phyloP scores from a whole-genome alignment of 1,284 basidiomycete genomes.

The Trametes hirsuta region DNA sequence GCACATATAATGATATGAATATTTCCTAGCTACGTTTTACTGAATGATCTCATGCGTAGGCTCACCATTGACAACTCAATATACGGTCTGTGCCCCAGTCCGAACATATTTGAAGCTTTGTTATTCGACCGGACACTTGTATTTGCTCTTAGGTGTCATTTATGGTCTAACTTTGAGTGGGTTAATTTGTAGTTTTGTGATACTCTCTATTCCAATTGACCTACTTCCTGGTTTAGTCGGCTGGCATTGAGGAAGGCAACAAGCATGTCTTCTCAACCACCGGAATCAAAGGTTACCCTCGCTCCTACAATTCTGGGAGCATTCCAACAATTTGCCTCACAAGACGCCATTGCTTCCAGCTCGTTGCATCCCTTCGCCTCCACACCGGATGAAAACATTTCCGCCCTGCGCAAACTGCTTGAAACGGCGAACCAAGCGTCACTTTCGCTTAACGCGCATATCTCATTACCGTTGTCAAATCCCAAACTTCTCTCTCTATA shows the following conservation, averaged over 20 bases:
- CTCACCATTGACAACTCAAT: background rate
- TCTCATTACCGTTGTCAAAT: slow-evolving; percentile 52
- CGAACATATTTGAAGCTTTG: no score
- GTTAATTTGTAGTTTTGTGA: no score
- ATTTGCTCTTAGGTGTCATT: no score
- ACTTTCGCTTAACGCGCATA: slow-evolving; percentile 55
- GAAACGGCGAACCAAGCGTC: slow-evolving; percentile 54
- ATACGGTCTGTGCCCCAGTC: no score
- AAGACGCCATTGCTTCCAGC: slow-evolving; percentile 13
- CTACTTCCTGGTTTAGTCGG: no score
- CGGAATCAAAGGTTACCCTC: slow-evolving; percentile 4
- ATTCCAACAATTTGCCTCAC: slow-evolving; percentile 23
- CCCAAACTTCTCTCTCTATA: slow-evolving; percentile 68
- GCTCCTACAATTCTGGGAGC: slow-evolving; percentile 19
- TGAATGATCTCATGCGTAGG: no score
- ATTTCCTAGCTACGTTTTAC: no score
- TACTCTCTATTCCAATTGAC: no score
- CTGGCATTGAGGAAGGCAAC: no score
- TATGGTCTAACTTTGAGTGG: no score
- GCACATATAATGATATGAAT: no score
- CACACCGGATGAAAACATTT: slow-evolving; percentile 22
- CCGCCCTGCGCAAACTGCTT: slow-evolving; percentile 50
- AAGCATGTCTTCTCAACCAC: slow-evolving; percentile 9
- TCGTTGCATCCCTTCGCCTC: slow-evolving; percentile 29
- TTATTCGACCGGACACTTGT: no score